Conservation (phyloP, 306 rosid genomes). For the Prosopis cineraria region DNA sequence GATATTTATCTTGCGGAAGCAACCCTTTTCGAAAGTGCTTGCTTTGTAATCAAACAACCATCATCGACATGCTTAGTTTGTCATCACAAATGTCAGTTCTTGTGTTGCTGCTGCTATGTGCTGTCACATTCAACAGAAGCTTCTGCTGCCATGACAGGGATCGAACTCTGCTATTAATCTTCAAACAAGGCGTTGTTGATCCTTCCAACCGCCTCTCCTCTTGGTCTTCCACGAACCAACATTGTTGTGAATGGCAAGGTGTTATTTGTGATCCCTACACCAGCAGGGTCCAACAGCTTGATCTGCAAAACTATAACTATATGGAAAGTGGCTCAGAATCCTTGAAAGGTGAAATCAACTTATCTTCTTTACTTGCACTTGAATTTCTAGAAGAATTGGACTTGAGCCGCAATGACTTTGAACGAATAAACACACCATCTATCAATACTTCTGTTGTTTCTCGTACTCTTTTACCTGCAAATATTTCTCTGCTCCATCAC, state of each 20-base stretch:
- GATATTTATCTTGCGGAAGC: too few relatives aligned
- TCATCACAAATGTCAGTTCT: neutral
- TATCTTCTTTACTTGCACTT: too few relatives aligned
- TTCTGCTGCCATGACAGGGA: neutral
- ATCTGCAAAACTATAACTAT: too few relatives aligned
- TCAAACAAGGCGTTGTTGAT: neutral
- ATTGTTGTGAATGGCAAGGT: neutral
- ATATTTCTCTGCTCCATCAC: neutral
- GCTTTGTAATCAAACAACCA: too few relatives aligned
- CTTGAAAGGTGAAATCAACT: too few relatives aligned
- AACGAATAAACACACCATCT: too few relatives aligned
- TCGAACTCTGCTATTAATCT: neutral
- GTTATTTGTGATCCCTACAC: neutral
- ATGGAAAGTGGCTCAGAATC: too few relatives aligned
- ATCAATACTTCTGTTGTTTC: too few relatives aligned
- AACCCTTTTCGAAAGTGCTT: too few relatives aligned
- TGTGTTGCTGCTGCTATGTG: neutral
- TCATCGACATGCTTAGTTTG: neutral
- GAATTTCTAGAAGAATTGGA: too few relatives aligned
- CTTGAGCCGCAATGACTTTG: too few relatives aligned
- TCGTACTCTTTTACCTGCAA: neutral
- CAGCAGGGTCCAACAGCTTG: too few relatives aligned
- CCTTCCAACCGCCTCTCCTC: neutral
- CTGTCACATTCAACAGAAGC: neutral
- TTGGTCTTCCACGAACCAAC: neutral